Base-by-base conservation (phyloP, 306 rosid genomes). In the Hippophae tibetana region DNA sequence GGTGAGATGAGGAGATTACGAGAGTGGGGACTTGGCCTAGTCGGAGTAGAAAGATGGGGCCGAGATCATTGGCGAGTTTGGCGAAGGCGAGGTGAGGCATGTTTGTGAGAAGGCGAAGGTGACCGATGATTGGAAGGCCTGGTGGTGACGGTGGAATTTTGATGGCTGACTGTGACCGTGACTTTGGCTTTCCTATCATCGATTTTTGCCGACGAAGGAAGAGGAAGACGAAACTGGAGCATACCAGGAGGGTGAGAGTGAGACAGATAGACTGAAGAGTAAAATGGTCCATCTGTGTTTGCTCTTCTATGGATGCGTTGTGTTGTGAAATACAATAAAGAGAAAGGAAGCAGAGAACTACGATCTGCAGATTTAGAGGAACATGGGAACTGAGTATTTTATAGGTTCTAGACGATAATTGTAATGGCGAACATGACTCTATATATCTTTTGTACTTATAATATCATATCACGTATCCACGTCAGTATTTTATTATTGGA, bases 21-120 rank as follows among this genome's bases (percentile, higher is more conserved):
- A 72, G 12, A 0, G 75, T 69, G n/a, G 72, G 69, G 25, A 77
- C 74, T 43, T 50, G 78, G 53, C 82, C 82, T 13, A 77, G 75
- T 11, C 47, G 72, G 46, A 77, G 69, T 47, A 49, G 38, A 63
- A 77, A 9, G 42, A 77, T 52, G 41, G 78, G 82, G 60, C 82
- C 82, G 18, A 77, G 74, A 1, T 63, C 52, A 12, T 60, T 42
- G 56, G 78, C 60, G 14, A 72, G 64, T 3, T 57, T 63, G 3
- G 57, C 42, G n/a, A 73, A 38, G 47, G 62, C 47, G 52, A 40
- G 69, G 43, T 76, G 78, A 13, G 81, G 75, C 42, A 25, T 43
- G 72, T 40, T 58, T 5, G 65, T 57, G 27, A 72, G 51, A n/a
- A 68, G 75, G 69, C 72, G 81, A 18, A 76, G 81, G 74, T 76